Percentiles rank a stretch among this genome's conserved stretches.
Conservation (phyloP, 371 early-diverging fungal species). For the Nematocida minor region DNA sequence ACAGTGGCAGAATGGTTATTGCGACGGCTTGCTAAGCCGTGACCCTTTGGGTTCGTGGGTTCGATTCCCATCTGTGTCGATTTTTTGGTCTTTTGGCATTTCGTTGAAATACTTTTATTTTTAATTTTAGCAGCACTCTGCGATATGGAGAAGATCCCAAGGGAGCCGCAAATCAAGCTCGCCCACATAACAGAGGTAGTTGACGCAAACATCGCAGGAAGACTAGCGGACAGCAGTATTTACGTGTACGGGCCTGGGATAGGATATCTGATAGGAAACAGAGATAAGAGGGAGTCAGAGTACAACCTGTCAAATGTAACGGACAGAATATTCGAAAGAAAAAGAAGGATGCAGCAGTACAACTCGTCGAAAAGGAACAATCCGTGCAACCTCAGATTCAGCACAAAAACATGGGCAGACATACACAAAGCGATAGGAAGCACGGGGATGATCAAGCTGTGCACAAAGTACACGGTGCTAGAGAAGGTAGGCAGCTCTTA, state of each 20-base stretch:
- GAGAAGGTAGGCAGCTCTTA: background rate
- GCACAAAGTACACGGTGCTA: background rate
- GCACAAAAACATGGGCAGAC: background rate
- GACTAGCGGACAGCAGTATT: background rate
- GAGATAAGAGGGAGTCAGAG: no score
- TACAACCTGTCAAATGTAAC: background rate
- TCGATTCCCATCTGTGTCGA: conserved; percentile 54
- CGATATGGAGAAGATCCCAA: background rate
- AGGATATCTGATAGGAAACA: background rate
- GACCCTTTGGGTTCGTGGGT: conserved; percentile 50
- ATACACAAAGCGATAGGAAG: background rate
- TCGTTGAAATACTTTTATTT: background rate
- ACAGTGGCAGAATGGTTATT: conserved; percentile 53
- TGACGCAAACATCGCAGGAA: background rate
- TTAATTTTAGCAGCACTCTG: background rate
- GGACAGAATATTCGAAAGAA: background rate
- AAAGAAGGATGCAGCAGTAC: background rate
- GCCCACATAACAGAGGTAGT: background rate
- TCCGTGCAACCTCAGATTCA: background rate
- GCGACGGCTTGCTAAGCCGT: conserved; percentile 47
- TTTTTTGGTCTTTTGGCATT: conserved; percentile 5
- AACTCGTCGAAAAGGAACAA: background rate
- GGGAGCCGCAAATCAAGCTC: background rate
- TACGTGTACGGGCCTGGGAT: background rate
- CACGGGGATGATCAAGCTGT: background rate